Base-by-base conservation (phyloP, 2,329 filamentous ascomycete genomes). In the Calonectria crousiana region DNA sequence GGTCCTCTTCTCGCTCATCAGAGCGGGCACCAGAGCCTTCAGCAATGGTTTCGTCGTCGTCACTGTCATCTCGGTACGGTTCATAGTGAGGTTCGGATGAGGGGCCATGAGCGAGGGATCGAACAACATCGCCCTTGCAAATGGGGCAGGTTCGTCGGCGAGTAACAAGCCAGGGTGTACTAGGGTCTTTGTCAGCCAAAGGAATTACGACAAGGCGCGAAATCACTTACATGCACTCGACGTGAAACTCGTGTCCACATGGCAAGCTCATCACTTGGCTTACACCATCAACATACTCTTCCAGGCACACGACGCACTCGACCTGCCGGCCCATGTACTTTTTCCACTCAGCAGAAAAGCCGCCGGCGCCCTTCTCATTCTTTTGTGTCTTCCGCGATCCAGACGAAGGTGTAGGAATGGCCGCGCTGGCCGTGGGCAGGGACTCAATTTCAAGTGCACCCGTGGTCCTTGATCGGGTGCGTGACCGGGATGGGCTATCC, bases 191-290 rank as follows among this genome's bases (percentile, higher is more conserved):
- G 75, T 81, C 80, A 80, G 82, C 76, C 41, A 60, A 41, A n/a
- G 67, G 69, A 51, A 36, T 53, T 38, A 66, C 73, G 32, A 69
- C 5, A 2, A 67, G 10, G 2, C 26, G 4, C 26, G 34, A 34
- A 65, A 71, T 67, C 26, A 94, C 95, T 93, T 87, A 98, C 95
- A 99, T 98, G 95, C 97, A 99, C 83, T 98, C 95, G 34, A 90
- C 96, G 84, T 99, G 97, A 85, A 98, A 99, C 82, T 99, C 97
- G 84, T 99, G 97, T 44, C 97, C 97, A 85, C 97, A 99, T 11
- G 97, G 97, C 73, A 99, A 87, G 82, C 95, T 97, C 97, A 99
- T 99, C 49, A 99, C 96, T 81, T 92, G 92, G 83, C 95, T 98
- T 80, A 98, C 93, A 49, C 97, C 97, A 84, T 98, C 96, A 28